Evolutionary conservation across 495 filamentous ascomycete species (phyloP).

Genomic region (Ramalina intermedia): DNA sequence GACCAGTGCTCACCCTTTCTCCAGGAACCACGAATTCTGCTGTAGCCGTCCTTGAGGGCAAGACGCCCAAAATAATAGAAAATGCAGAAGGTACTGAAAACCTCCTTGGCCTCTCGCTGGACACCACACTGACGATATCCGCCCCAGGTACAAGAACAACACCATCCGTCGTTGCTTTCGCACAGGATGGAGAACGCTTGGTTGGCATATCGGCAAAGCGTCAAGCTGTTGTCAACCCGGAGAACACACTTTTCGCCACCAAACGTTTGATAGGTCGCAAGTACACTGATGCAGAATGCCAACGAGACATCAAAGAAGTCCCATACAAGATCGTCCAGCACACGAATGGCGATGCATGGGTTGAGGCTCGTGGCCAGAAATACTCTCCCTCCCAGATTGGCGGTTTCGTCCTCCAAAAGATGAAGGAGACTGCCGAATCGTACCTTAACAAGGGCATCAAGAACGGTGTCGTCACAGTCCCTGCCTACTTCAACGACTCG

Average conservation of each 20-base stretch:
- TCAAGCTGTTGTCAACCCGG: conserved; percentile 97
- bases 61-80: conserved; percentile 88
- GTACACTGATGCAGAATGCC: conserved; percentile 89
- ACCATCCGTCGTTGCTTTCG: conserved; percentile 92
- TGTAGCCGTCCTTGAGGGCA: conserved; percentile 95
- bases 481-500: conserved; percentile 96
- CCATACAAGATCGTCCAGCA: conserved; percentile 99
- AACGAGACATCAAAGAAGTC: conserved; percentile 96
- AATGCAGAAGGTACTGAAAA: conserved; percentile 69
- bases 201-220: conserved; percentile 98
- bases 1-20: background rate
- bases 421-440: conserved; percentile 94
- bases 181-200: conserved; percentile 90
- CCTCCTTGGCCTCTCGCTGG: background rate
- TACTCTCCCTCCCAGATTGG: conserved; percentile 98
- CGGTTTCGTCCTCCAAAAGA: conserved; percentile 92
- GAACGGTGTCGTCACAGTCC: conserved; percentile 93
- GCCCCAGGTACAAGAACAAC: conserved; percentile 78
- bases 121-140: conserved; percentile 7
- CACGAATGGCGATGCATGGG: conserved; percentile 95
- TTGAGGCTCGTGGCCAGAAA: conserved; percentile 87
- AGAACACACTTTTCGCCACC: conserved; percentile 98
- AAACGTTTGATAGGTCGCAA: conserved; percentile 99
- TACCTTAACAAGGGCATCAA: conserved; percentile 80
- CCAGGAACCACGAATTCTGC: conserved; percentile 95